Conservation (phyloP, 169 alveolate genomes). For the Plasmodium falciparum region DNA sequence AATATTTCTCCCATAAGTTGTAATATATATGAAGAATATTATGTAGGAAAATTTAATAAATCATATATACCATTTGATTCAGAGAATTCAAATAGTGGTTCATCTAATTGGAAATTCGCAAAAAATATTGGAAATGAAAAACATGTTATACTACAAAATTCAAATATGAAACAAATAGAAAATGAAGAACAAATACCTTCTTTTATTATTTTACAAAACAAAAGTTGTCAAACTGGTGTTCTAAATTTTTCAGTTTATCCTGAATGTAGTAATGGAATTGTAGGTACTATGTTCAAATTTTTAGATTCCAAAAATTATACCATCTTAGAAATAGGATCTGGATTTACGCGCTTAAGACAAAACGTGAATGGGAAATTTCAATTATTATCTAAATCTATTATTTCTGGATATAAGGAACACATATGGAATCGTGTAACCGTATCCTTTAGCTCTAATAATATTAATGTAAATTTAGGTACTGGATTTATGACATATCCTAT, state of each 20-base stretch:
- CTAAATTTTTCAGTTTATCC: conserved; percentile 84
- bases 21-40: conserved; percentile 81
- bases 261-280: conserved; percentile 86
- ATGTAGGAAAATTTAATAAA: conserved; percentile 16
- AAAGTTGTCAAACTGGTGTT: conserved; percentile 85
- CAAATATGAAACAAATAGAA: conserved; percentile 70
- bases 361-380: conserved; percentile 80
- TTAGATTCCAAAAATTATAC: conserved; percentile 84
- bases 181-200: conserved; percentile 77
- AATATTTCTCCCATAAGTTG: conserved; percentile 87
- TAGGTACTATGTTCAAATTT: conserved; percentile 86
- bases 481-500: conserved; percentile 79
- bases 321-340: conserved; percentile 84
- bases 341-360: conserved; percentile 82
- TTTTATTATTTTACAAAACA: conserved; percentile 81
- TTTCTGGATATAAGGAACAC: conserved; percentile 78
- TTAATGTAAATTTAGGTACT: conserved; percentile 84
- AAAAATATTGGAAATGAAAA: conserved; percentile 87
- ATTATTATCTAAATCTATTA: conserved; percentile 80
- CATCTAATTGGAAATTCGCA: conserved; percentile 81
- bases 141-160: conserved; percentile 84
- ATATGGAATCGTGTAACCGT: conserved; percentile 84
- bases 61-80: conserved; percentile 31
- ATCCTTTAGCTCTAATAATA: conserved; percentile 79
- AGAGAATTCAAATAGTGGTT: conserved; percentile 57